Base-by-base conservation (phyloP, 208 protist species). In the Leptomonas pyrrhocoris region DNA sequence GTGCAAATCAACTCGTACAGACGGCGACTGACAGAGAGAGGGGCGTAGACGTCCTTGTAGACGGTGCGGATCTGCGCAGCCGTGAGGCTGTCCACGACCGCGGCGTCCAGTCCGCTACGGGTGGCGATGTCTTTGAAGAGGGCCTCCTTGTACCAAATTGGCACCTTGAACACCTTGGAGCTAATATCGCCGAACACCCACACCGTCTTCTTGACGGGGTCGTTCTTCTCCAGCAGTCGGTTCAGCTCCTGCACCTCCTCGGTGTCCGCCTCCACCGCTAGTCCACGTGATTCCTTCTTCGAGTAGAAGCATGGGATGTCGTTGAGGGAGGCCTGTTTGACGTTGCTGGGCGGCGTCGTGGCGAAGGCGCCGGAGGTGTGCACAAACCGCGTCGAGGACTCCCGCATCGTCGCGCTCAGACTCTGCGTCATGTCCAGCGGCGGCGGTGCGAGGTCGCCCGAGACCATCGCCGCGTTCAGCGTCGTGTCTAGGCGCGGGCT, bases 251-350 rank as follows among this genome's bases (percentile, higher is more conserved):
- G 56, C 70, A 77, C 66, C 70, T 93, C 86, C 31, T 76, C 75
- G 25, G 40, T 58, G 40, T 70, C 46, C 15, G 51, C 21, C 34
- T 68, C 71, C 15, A 68, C 65, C 58, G 73, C 74, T 27, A 81
- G 42, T 45, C 89, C 89, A 25, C 83, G 77, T 21, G 77, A 90
- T 55, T 87, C 79, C 30, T 72, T 79, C 43, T 74, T 83, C 18
- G 77, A 84, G 78, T 94, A 94, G 66, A 94, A 94, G 49, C 77
- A 56, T 7, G 89, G 89, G n/a, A 94, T 90, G 30, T 94, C 89
- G 30, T 54, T 55, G 9, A 86, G 45, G 13, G 89, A 85, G 5
- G 89, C 89, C 42, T 70, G 82, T 64, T 77, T 62, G 3, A 87
- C 74, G 73, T 94, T 88, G 16, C 71, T 73, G 1, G 89, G 84